Evolutionary conservation across 257 asterid genomes (phyloP).

Genomic region (Rhazya stricta): DNA sequence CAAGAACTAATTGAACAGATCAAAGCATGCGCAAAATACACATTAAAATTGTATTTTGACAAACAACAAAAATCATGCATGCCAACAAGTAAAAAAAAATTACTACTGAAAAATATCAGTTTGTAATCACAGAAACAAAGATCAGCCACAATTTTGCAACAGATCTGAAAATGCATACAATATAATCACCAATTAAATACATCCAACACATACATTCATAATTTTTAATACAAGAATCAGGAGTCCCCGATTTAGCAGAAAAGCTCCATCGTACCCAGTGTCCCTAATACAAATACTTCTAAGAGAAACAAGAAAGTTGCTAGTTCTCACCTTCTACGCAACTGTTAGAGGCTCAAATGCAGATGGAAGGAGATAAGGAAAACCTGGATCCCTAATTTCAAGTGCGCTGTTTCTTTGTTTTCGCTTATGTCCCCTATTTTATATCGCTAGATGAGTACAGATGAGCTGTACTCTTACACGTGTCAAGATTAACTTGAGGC

Average conservation of each 20-base stretch:
- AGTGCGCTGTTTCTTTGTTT: background rate
- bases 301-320: background rate
- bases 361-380: background rate
- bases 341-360: background rate
- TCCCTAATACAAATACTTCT: background rate
- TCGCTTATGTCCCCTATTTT: background rate
- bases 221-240: background rate
- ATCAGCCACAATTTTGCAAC: background rate
- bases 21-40: background rate
- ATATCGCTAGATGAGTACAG: background rate
- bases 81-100: background rate
- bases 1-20: background rate
- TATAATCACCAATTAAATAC: background rate
- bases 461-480: conserved; percentile 3
- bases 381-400: conserved; percentile 4
- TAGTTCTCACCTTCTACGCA: background rate
- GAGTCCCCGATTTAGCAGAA: background rate
- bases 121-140: background rate
- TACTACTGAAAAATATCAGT: background rate
- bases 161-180: background rate
- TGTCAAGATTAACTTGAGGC: background rate
- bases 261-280: background rate
- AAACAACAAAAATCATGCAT: background rate
- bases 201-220: background rate
- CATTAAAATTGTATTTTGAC: background rate